Evolutionary conservation across 2,329 filamentous ascomycete genomes (phyloP).

Genomic region (Tolypocladium cylindrosporum): DNA sequence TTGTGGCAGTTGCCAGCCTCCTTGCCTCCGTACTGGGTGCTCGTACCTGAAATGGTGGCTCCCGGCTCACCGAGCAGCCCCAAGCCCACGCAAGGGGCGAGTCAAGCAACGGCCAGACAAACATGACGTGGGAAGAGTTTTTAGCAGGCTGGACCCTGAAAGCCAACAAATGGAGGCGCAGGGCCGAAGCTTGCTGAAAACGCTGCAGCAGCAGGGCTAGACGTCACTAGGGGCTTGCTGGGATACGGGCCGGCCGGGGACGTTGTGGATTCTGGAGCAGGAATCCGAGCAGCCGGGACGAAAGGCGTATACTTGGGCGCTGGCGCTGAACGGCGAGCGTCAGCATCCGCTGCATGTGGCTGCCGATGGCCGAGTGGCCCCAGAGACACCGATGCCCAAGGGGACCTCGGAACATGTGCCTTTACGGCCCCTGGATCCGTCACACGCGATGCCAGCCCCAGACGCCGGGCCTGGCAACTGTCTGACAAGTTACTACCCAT

Average conservation of each 20-base stretch:
- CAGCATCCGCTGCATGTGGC: not conserved
- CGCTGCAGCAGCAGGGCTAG: not conserved
- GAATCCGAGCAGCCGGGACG: not conserved
- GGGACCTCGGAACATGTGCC: not conserved
- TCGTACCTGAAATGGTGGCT: not conserved
- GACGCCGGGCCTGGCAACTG: not conserved
- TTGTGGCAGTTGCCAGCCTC: not conserved
- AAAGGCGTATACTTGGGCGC: not conserved
- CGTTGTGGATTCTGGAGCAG: not conserved
- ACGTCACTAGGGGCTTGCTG: not conserved
- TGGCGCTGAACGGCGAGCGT: not conserved
- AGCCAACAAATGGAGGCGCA: not conserved
- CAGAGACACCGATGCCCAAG: not conserved
- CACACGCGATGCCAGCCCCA: not conserved
- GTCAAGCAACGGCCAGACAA: not conserved
- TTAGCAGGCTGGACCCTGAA: not conserved
- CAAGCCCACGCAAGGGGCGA: not conserved
- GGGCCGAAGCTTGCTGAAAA: not conserved
- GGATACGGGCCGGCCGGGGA: not conserved
- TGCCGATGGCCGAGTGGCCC: not conserved
- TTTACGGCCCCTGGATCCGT: not conserved
- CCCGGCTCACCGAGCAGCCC: not conserved
- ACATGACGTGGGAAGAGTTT: not conserved
- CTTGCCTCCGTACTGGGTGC: not conserved
- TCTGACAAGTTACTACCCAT: not conserved